phyloP scores from a whole-genome alignment of 2,329 filamentous ascomycete species.

The Aureobasidium subglaciale region DNA sequence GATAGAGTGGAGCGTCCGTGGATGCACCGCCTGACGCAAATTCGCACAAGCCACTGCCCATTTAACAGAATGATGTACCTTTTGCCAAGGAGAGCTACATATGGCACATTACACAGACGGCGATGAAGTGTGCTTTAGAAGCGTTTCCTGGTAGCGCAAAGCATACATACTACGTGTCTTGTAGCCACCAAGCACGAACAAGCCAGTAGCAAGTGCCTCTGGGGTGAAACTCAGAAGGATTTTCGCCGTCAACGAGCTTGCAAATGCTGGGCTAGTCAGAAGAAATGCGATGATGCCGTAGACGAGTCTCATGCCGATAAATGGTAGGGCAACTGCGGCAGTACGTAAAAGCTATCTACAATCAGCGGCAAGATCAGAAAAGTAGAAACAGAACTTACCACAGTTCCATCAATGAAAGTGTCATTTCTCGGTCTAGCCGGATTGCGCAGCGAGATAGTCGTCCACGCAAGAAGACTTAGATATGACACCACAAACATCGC shows the following conservation, averaged over 20 bases:
- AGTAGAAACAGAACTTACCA: background rate
- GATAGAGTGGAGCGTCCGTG: no score
- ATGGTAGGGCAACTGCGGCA: background rate
- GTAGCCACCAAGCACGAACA: background rate
- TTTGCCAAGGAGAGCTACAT: no score
- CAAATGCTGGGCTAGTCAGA: background rate
- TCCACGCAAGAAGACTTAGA: background rate
- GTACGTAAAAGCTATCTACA: background rate
- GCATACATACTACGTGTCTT: background rate
- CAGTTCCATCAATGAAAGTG: background rate
- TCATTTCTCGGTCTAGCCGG: background rate
- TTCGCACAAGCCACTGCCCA: no score
- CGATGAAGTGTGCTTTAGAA: no score
- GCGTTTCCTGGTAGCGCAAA: background rate
- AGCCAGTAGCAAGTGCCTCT: background rate
- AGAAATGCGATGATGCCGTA: background rate
- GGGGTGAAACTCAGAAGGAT: background rate
- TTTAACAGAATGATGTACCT: no score
- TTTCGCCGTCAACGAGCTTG: background rate
- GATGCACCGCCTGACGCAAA: no score
- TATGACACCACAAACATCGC: background rate
- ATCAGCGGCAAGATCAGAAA: background rate
- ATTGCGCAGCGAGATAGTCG: background rate
- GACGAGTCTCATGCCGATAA: background rate
- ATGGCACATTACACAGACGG: no score